Evolutionary conservation across 129 eudicot species (phyloP).

Genomic region (Ambrosia artemisiifolia): DNA sequence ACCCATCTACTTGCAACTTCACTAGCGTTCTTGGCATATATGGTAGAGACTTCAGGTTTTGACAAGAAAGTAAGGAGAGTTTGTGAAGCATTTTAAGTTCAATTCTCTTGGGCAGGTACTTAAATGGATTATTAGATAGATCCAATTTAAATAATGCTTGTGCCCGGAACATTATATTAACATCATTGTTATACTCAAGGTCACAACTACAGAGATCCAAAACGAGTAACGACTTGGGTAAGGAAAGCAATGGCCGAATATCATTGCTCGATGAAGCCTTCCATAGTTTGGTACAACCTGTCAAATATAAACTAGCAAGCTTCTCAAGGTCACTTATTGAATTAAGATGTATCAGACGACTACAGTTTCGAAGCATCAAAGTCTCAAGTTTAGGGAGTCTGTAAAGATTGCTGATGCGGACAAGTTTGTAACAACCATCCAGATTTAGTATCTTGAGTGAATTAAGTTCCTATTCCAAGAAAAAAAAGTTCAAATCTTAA

Average conservation of each 20-base stretch:
- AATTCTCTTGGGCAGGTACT: neutral
- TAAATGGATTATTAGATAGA: neutral
- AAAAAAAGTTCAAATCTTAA: neutral
- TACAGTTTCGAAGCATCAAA: constrained; percentile 8
- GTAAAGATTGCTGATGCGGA: neutral
- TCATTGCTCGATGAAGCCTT: too few relatives aligned
- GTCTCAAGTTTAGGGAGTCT: constrained; percentile 23
- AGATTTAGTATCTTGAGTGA: constrained; percentile 31
- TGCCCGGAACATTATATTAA: neutral
- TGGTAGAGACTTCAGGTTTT: neutral
- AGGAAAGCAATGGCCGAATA: neutral
- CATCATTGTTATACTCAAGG: neutral
- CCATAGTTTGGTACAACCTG: too few relatives aligned
- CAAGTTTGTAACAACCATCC: constrained; percentile 15
- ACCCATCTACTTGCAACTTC: neutral
- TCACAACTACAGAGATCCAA: neutral
- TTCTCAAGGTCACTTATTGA: too few relatives aligned
- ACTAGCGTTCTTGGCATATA: neutral
- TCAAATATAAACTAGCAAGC: too few relatives aligned
- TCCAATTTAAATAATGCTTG: neutral
- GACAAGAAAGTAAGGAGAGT: neutral
- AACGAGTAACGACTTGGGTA: neutral
- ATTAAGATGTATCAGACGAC: neutral
- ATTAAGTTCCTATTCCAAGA: neutral
- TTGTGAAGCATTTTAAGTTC: neutral